Evolutionary conservation across 805 yeast genomes (phyloP).

Genomic region (Cyberlindnera mycetangii): DNA sequence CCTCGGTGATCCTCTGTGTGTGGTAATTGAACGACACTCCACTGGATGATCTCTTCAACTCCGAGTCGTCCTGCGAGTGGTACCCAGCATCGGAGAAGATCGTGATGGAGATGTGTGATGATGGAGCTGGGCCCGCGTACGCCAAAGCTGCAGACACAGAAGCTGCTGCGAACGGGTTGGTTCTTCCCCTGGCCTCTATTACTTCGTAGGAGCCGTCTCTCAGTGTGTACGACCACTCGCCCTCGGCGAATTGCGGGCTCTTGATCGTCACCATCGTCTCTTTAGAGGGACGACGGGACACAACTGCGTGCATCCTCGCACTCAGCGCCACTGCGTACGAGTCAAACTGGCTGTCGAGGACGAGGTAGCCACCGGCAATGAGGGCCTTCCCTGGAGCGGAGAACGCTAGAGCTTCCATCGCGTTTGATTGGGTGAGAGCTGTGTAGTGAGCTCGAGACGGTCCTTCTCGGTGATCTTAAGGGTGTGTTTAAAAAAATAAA

Average conservation of each 20-base stretch:
- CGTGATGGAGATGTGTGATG: constrained; percentile 42
- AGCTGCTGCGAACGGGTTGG: constrained; percentile 75
- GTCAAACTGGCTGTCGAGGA: constrained; percentile 69
- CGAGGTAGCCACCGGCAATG: constrained; percentile 92
- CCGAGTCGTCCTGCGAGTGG: constrained; percentile 67
- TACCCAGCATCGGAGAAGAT: constrained; percentile 86
- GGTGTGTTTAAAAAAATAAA: background rate
- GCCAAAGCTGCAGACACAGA: constrained; percentile 53
- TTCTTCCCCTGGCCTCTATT: constrained; percentile 32
- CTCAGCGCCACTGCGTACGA: constrained; percentile 86
- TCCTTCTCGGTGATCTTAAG: background rate
- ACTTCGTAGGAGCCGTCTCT: constrained; percentile 16
- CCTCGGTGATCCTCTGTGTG: constrained; percentile 54
- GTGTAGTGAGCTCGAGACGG: too few species aligned
- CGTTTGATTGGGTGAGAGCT: background rate
- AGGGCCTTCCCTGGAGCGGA: constrained; percentile 97
- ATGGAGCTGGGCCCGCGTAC: constrained; percentile 39
- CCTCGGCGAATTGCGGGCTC: constrained; percentile 77
- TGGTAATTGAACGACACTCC: constrained; percentile 59
- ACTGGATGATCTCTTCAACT: constrained; percentile 27
- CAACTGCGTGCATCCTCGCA: constrained; percentile 82
- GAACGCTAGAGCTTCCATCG: constrained; percentile 32
- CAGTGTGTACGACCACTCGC: constrained; percentile 61
- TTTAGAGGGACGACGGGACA: constrained; percentile 20
- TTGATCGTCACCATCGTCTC: constrained; percentile 38